Evolutionary conservation across 192 early-diverging fungal genomes (phyloP).

Genomic region (Coemansia sp.): DNA sequence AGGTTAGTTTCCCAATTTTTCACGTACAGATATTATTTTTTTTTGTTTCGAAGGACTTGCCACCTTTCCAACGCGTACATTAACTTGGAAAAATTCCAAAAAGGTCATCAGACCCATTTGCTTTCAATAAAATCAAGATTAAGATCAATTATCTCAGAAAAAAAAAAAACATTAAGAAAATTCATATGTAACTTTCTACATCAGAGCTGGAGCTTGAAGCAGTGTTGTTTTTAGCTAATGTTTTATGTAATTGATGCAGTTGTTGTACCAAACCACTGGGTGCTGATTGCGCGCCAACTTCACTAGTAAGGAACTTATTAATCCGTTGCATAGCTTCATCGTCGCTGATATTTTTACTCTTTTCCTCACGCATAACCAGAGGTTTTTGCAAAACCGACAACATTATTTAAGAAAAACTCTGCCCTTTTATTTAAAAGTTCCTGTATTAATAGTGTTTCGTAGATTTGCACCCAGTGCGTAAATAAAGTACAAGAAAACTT

Average conservation of each 20-base stretch:
- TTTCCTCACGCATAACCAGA: conserved; percentile 32
- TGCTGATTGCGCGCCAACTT: conserved; percentile 40
- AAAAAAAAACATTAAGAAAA: background rate
- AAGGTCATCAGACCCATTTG: background rate
- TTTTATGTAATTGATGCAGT: conserved; percentile 25
- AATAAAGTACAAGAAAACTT: conserved; percentile 1
- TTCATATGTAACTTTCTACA: background rate
- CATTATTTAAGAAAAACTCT: background rate
- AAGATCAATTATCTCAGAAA: background rate
- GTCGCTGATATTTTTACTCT: conserved; percentile 10
- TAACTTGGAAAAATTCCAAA: too few species aligned
- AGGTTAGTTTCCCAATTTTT: background rate
- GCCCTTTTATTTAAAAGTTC: background rate
- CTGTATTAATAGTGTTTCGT: too few species aligned
- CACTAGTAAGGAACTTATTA: conserved; percentile 24
- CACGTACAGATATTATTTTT: background rate
- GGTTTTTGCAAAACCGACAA: conserved; percentile 26
- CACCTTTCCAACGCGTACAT: too few species aligned
- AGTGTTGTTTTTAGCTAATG: background rate
- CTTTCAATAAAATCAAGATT: background rate
- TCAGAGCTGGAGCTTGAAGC: background rate
- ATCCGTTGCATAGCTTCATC: conserved; percentile 11
- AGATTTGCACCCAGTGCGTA: background rate
- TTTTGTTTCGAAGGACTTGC: too few species aligned
- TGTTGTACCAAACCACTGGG: conserved; percentile 34